These are phyloP conservation scores for Cladosporium sp. DNA, from an alignment of 2,329 filamentous ascomycete genomes.

Conservation along the genomic window DNA sequence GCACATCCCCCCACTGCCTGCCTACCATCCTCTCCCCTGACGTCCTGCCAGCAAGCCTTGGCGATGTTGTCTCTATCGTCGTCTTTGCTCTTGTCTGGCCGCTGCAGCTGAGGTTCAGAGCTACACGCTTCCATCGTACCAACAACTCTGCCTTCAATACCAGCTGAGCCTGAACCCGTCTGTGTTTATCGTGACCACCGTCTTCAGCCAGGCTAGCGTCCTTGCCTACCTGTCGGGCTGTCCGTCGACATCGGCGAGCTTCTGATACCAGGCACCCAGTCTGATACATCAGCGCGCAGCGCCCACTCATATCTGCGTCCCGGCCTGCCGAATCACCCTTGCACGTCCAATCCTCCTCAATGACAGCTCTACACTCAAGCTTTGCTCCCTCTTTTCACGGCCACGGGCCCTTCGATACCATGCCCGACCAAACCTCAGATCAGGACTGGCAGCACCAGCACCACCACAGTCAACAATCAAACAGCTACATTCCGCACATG, in stretches of 20 bases:
- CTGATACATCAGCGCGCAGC: conserved; percentile 20
- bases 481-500: conserved; percentile 17
- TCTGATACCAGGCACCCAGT: conserved; percentile 7
- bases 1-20: conserved; percentile 12
- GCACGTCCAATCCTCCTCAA: conserved; percentile 20
- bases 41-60: conserved; percentile 4
- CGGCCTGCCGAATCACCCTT: conserved; percentile 20
- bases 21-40: not conserved
- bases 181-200: conserved; percentile 8
- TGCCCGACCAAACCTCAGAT: conserved; percentile 23
- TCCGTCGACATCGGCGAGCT: conserved; percentile 11
- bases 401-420: conserved; percentile 16
- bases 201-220: conserved; percentile 10
- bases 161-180: conserved; percentile 11
- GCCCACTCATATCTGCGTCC: conserved; percentile 20
- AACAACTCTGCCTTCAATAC: not conserved
- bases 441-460: conserved; percentile 24
- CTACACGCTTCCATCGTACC: not conserved
- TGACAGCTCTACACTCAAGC: conserved; percentile 24
- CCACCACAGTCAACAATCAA: conserved; percentile 16
- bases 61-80: conserved; percentile 7
- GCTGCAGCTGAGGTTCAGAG: conserved; percentile 17
- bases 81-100: conserved; percentile 4
- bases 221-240: conserved; percentile 7
- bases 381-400: conserved; percentile 22